A percentile compares a stretch with the other conserved stretches of the same genome.
phyloP scores from a whole-genome alignment of 805 yeast species.

The Candida stauntonica region DNA sequence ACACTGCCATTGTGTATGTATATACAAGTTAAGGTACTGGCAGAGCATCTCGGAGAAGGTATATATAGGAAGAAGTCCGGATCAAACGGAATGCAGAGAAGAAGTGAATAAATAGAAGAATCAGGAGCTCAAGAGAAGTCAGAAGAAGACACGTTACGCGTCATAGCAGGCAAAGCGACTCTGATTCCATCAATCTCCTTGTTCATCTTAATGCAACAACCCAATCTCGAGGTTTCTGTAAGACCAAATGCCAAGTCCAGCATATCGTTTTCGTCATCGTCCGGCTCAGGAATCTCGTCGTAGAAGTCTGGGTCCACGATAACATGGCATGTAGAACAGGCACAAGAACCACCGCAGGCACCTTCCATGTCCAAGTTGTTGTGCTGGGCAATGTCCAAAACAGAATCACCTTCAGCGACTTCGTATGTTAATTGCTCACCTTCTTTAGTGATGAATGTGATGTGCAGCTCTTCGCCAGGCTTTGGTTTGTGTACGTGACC shows the following conservation, averaged over 20 bases:
- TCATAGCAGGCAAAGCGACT: conserved; percentile 96
- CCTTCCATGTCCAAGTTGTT: conserved; percentile 93
- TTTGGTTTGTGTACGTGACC: conserved; percentile 90
- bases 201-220: conserved; percentile 88
- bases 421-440: conserved; percentile 79
- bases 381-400: conserved; percentile 93
- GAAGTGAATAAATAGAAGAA: conserved; percentile 1
- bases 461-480: conserved; percentile 84
- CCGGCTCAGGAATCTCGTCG: conserved; percentile 90
- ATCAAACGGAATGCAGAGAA: too few relatives aligned
- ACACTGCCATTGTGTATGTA: too few relatives aligned
- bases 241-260: conserved; percentile 94
- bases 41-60: too few relatives aligned
- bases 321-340: conserved; percentile 96
- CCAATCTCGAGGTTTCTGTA: conserved; percentile 93
- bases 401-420: conserved; percentile 87
- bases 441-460: conserved; percentile 89
- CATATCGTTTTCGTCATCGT: conserved; percentile 98
- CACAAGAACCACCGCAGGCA: conserved; percentile 99
- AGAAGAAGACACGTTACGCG: conserved; percentile 79
- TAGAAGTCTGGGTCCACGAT: conserved; percentile 94
- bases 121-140: conserved; percentile 54
- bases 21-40: too few relatives aligned
- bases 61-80: too few relatives aligned
- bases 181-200: conserved; percentile 90